Conservation (phyloP, 1,139 yeast genomes). For the Kodamaea ohmeri region DNA sequence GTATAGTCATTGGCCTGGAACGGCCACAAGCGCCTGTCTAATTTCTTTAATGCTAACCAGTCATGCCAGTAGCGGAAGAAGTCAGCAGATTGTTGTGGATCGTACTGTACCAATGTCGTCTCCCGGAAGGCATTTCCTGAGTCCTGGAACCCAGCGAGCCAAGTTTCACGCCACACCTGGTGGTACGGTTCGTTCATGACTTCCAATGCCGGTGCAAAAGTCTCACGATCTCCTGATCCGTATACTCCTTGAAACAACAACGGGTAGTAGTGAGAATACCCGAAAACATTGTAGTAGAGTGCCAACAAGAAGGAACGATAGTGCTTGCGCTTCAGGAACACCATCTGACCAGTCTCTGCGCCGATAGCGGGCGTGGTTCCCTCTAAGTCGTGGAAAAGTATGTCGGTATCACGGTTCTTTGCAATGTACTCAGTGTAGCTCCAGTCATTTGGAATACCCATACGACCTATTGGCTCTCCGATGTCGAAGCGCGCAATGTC, state of each 20-base stretch:
- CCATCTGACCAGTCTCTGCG: constrained; percentile 38
- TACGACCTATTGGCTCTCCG: constrained; percentile 19
- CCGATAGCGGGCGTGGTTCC: constrained; percentile 31
- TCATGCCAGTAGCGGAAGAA: constrained; percentile 16
- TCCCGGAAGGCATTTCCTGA: constrained; percentile 13
- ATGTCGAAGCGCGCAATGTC: constrained; percentile 20
- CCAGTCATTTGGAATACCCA: constrained; percentile 19
- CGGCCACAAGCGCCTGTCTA: constrained; percentile 33
- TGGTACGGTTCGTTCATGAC: constrained; percentile 36
- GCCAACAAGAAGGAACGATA: constrained; percentile 28
- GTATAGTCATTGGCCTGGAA: constrained; percentile 31
- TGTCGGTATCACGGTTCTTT: constrained; percentile 18
- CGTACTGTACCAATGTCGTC: constrained; percentile 22
- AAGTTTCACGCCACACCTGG: constrained; percentile 20
- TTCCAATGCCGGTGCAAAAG: constrained; percentile 38
- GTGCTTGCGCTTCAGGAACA: constrained; percentile 31
- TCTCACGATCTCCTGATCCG: constrained; percentile 40
- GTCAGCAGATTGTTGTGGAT: constrained; percentile 16
- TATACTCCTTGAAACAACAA: constrained; percentile 38
- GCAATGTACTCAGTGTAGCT: constrained; percentile 16
- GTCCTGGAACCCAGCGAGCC: constrained; percentile 17
- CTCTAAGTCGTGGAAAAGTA: constrained; percentile 32
- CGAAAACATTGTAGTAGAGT: constrained; percentile 32
- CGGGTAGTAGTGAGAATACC: constrained; percentile 28
- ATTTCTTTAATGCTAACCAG: constrained; percentile 15